Conservation (phyloP, 2,329 filamentous ascomycete genomes). For the Pseudogymnoascus sp. region DNA sequence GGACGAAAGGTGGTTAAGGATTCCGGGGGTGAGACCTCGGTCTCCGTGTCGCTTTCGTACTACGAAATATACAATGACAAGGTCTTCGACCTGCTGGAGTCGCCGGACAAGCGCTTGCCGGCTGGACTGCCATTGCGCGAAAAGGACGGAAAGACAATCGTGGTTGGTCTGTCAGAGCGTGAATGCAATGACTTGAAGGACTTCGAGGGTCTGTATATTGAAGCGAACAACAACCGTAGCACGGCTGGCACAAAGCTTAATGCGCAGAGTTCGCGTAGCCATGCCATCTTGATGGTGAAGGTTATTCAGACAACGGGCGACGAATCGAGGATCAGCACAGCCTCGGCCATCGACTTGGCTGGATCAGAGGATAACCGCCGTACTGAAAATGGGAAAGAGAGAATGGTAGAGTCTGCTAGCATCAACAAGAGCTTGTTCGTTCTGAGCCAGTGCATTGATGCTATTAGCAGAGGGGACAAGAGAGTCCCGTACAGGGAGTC, state of each 20-base stretch:
- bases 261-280: constrained; percentile 80
- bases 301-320: constrained; percentile 68
- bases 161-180: constrained; percentile 78
- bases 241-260: constrained; percentile 90
- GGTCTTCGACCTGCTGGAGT: constrained; percentile 83
- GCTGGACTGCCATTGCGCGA: constrained; percentile 77
- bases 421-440: constrained; percentile 98
- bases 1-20: constrained; percentile 83
- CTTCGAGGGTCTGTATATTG: constrained; percentile 83
- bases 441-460: constrained; percentile 89
- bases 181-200: constrained; percentile 80
- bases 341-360: constrained; percentile 88
- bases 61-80: constrained; percentile 98
- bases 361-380: constrained; percentile 93
- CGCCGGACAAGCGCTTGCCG: constrained; percentile 76
- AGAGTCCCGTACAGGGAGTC: constrained; percentile 90
- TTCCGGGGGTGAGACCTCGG: constrained; percentile 58
- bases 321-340: constrained; percentile 67
- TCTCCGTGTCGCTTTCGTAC: constrained; percentile 75
- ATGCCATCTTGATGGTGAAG: constrained; percentile 87
- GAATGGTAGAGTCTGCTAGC: constrained; percentile 87
- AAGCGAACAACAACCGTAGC: constrained; percentile 83
- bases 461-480: constrained; percentile 67
- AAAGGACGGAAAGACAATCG: constrained; percentile 78
- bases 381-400: constrained; percentile 88